Conservation (phyloP, 179 eudicot species). For the Camellia oleifera region DNA sequence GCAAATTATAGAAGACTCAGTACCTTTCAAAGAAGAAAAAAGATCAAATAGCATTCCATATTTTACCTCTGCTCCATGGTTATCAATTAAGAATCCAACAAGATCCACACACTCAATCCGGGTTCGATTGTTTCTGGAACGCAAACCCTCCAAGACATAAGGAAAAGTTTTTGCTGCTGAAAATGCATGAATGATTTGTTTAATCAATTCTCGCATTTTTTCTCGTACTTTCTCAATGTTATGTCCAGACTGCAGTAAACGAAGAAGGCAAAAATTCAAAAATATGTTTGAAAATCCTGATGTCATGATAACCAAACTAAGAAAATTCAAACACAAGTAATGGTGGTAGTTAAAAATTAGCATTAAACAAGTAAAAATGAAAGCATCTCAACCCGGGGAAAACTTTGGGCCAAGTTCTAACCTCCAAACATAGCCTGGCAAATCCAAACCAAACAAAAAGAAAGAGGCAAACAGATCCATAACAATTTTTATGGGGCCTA, state of each 20-base stretch:
- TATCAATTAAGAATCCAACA: constrained; percentile 81
- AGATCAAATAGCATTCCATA: not conserved
- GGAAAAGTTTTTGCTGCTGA: constrained; percentile 88
- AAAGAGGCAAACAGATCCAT: too few species aligned
- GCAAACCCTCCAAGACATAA: constrained; percentile 80
- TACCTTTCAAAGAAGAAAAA: not conserved
- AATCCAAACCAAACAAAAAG: too few species aligned
- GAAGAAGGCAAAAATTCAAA: constrained; percentile 8
- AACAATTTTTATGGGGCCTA: not conserved
- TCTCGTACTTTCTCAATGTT: constrained; percentile 92
- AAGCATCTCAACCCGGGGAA: not conserved
- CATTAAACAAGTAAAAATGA: constrained; percentile 6
- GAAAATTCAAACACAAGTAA: constrained; percentile 1
- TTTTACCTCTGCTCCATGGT: constrained; percentile 78
- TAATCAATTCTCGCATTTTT: constrained; percentile 80
- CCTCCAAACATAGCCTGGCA: too few species aligned
- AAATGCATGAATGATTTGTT: constrained; percentile 62
- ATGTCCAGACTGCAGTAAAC: constrained; percentile 77
- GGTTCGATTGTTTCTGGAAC: constrained; percentile 83
- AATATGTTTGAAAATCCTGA: not conserved
- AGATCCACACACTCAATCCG: constrained; percentile 88
- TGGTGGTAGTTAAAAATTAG: not conserved
- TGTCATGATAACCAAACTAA: not conserved
- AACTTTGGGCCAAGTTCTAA: not conserved
- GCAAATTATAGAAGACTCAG: not conserved